Percentiles rank a stretch among this genome's conserved stretches.
phyloP scores from a whole-genome alignment of 768 basidiomycete genomes.

The Mycena polygramma region DNA sequence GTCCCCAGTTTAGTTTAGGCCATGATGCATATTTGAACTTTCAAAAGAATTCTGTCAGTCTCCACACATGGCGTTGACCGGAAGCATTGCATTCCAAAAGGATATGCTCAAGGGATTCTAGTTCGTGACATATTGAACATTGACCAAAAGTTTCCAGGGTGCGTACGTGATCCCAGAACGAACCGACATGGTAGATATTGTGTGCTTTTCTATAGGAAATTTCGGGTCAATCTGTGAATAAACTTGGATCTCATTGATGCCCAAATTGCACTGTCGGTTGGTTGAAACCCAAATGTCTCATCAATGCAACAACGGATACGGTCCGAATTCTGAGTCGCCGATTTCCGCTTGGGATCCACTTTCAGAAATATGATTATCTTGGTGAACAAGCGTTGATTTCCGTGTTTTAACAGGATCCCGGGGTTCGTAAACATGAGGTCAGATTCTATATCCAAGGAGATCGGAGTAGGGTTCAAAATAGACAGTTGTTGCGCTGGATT shows the following conservation, averaged over 20 bases:
- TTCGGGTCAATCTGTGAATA: background rate
- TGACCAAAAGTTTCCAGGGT: slow-evolving; percentile 22
- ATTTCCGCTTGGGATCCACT: background rate
- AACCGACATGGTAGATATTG: slow-evolving; percentile 23
- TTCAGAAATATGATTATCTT: slow-evolving; percentile 6
- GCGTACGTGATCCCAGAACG: slow-evolving; percentile 34
- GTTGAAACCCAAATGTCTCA: slow-evolving; percentile 4
- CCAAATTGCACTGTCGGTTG: slow-evolving; percentile 20
- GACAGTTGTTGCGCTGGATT: background rate
- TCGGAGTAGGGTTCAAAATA: no score
- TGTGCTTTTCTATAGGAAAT: slow-evolving; percentile 31
- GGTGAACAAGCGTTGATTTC: slow-evolving; percentile 7
- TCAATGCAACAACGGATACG: slow-evolving; percentile 3
- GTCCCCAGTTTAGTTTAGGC: slow-evolving; percentile 8
- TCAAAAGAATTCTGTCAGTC: slow-evolving; percentile 10
- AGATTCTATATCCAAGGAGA: background rate
- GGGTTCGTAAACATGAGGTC: slow-evolving; percentile 8
- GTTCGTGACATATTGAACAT: slow-evolving; percentile 30
- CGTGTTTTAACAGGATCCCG: slow-evolving; percentile 11
- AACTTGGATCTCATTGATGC: background rate
- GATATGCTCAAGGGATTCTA: slow-evolving; percentile 30
- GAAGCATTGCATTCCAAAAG: slow-evolving; percentile 27
- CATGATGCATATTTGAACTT: background rate
- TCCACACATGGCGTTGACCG: slow-evolving; percentile 18
- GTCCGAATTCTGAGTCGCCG: background rate